These are phyloP conservation scores for Copromyces sp. DNA, from an alignment of 495 filamentous ascomycete genomes.

Conservation along the genomic window DNA sequence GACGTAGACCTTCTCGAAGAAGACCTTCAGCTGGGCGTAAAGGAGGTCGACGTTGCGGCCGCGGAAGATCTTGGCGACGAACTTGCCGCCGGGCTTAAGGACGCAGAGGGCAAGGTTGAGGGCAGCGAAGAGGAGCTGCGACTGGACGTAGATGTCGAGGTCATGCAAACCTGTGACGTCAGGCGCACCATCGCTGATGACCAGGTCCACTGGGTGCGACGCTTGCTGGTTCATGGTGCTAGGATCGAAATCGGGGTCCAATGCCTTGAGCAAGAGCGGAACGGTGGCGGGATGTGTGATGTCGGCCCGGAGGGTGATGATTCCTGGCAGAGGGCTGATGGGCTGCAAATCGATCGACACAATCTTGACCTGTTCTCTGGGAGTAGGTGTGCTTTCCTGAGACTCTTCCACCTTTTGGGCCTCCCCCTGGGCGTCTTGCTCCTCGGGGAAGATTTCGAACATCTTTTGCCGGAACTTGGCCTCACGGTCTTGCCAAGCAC, in stretches of 20 bases:
- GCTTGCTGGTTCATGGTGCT: conserved; percentile 39
- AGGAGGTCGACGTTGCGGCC: conserved; percentile 86
- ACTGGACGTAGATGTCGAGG: conserved; percentile 95
- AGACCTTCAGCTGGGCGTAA: conserved; percentile 81
- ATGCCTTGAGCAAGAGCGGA: conserved; percentile 70
- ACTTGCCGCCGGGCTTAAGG: conserved; percentile 83
- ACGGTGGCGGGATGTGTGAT: conserved; percentile 96
- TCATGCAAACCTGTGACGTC: conserved; percentile 96
- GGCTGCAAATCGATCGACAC: conserved; percentile 93
- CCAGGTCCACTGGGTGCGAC: conserved; percentile 72
- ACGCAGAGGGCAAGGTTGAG: conserved; percentile 88
- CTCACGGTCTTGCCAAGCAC: conserved; percentile 76
- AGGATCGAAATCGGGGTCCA: conserved; percentile 63
- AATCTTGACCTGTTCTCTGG: conserved; percentile 74
- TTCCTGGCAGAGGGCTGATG: conserved; percentile 85
- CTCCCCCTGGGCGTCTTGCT: conserved; percentile 16
- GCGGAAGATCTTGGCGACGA: conserved; percentile 96
- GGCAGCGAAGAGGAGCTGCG: conserved; percentile 86
- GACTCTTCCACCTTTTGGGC: not conserved
- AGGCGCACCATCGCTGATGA: conserved; percentile 89
- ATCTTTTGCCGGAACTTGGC: conserved; percentile 46
- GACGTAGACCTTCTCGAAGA: conserved; percentile 79
- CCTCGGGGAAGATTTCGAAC: conserved; percentile 34
- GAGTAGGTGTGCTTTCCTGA: conserved; percentile 9
- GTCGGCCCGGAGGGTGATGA: conserved; percentile 82